Base-by-base conservation (phyloP, 768 basidiomycete species). In the Xerocomus potaroensis region DNA sequence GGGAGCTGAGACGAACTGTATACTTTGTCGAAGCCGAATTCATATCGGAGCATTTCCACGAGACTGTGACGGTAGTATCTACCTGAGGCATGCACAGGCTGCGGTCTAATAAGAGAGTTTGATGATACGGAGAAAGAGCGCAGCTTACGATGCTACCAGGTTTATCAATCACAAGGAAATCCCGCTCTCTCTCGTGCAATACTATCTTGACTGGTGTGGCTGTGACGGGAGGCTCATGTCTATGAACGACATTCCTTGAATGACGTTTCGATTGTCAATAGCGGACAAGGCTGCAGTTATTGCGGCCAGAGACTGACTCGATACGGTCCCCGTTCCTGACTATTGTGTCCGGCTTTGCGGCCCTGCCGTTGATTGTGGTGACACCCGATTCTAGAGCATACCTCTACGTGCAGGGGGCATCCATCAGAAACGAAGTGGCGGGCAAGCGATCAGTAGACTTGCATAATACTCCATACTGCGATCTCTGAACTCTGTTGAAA, bases 221-320 rank as follows among this genome's bases (percentile, higher is more conserved):
- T 1, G 92, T 84, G 4, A 99, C 85, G 3, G 96, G 92, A 5
- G 96, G 96, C 67, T 99, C 96, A 62, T 99, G 96, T n/a, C 92
- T 77, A 66, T 94, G 91, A 12, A 94, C 91, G 12, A 94, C 77
- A 59, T 97, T 96, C 60, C 91, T 94, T 57, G 38, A 35, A 42
- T 29, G 22, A 47, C 5, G 9, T 29, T 6, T 12, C 6, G 2
- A n/a, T n/a, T n/a, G 30, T 37, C 34, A 39, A 54, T 37, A 26
- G 41, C 31, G 24, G 31, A 26, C 2, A 16, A 29, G n/a, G 5
- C 24, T n/a, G 29, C 33, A 0, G 8, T 38, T 38, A 47, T 33
- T 45, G 30, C 49, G 41, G 51, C 18, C 15, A 49, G 31, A 43
- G 0, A 74, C 86, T 52, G 51, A 91, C 91, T 95, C 91, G 41